phyloP scores from a whole-genome alignment of 2,329 filamentous ascomycete species.

The Dissoconium aciculare region DNA sequence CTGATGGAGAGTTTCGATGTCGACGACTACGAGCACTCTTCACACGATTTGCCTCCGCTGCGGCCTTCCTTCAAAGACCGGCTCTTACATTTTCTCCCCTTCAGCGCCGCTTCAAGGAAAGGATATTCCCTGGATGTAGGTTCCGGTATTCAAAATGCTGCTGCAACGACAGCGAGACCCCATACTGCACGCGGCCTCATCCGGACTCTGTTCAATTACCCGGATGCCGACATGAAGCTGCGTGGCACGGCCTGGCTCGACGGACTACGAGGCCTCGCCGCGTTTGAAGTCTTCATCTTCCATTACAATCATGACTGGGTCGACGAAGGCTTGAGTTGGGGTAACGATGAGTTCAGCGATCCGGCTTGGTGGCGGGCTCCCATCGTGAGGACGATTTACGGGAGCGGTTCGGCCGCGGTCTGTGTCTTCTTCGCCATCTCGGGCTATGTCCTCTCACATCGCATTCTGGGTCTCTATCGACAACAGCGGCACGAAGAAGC shows the following conservation, averaged over 20 bases:
- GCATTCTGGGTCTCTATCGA: constrained; percentile 8
- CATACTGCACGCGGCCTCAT: too few relatives aligned
- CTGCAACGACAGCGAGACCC: too few relatives aligned
- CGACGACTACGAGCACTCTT: too few relatives aligned
- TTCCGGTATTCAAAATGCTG: too few relatives aligned
- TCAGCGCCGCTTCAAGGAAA: too few relatives aligned
- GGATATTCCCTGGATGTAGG: too few relatives aligned
- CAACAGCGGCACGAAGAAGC: constrained; percentile 5
- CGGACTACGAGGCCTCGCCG: constrained; percentile 13
- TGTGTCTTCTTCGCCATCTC: constrained; percentile 49
- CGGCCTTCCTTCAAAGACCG: too few relatives aligned
- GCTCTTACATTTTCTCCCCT: too few relatives aligned
- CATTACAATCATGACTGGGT: constrained; percentile 11
- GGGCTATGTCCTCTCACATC: constrained; percentile 44
- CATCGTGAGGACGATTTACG: constrained; percentile 40
- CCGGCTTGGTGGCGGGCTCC: constrained; percentile 26
- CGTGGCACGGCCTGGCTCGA: constrained; percentile 13
- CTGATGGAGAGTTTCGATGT: too few relatives aligned
- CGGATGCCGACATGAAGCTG: constrained; percentile 3
- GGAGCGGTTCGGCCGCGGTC: constrained; percentile 37
- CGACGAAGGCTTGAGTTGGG: constrained; percentile 6
- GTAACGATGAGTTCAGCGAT: constrained; percentile 29
- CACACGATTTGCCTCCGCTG: too few relatives aligned
- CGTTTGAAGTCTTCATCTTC: constrained; percentile 14
- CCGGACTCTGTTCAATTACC: constrained; percentile 11